Evolutionary conservation across 208 protist genomes (phyloP).

Genomic region (Tritrichomonas foetus): DNA sequence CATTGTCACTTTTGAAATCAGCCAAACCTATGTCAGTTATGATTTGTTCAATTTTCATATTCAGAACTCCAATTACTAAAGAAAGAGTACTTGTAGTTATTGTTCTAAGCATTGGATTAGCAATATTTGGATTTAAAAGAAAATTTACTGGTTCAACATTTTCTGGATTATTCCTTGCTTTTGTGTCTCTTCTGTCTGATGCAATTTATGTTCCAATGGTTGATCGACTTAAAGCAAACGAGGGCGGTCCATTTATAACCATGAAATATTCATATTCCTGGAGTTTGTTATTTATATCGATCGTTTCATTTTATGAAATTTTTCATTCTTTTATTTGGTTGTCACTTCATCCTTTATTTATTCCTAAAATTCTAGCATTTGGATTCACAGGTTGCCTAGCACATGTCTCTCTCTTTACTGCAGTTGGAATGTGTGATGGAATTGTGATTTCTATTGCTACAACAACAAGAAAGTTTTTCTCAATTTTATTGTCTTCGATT

Average conservation of each 20-base stretch:
- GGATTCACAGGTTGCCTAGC: not conserved
- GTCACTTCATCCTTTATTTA: not conserved
- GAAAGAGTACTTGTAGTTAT: not conserved
- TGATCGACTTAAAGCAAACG: not conserved
- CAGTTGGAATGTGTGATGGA: not conserved
- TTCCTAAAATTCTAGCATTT: not conserved
- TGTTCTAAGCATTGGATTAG: not conserved
- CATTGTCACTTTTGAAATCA: not conserved
- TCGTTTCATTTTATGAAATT: too few relatives aligned
- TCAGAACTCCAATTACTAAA: not conserved
- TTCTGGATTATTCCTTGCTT: too few relatives aligned
- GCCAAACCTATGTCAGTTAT: constrained; percentile 16
- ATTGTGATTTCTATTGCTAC: not conserved
- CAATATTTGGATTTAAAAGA: not conserved
- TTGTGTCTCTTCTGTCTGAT: not conserved
- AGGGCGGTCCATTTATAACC: not conserved
- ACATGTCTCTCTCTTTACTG: not conserved
- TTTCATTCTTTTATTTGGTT: not conserved
- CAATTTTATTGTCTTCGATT: not conserved
- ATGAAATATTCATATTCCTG: not conserved
- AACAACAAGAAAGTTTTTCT: constrained; percentile 8
- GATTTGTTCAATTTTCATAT: not conserved
- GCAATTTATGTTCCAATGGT: not conserved
- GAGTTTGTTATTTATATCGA: not conserved
- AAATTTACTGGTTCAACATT: too few relatives aligned